A percentile compares a stretch with the other conserved stretches of the same genome.
Conservation (phyloP, 2,329 filamentous ascomycete species). For the Cordyceps javanica region DNA sequence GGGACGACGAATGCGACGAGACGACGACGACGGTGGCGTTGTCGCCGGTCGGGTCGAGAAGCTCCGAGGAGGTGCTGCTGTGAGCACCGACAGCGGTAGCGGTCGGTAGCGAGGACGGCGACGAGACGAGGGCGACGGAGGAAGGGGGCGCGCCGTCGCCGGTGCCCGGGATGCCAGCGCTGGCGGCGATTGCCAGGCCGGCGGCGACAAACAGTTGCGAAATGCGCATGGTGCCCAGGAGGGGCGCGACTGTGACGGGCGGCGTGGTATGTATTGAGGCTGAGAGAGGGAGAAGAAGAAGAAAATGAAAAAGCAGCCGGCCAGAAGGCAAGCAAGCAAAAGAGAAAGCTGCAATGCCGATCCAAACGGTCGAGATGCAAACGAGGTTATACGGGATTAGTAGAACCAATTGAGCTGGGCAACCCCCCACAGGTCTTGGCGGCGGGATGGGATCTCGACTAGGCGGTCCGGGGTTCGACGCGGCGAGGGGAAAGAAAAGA, state of each 20-base stretch:
- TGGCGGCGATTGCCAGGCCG: constrained; percentile 14
- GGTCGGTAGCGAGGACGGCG: neutral
- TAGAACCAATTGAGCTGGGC: neutral
- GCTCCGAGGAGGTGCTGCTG: neutral
- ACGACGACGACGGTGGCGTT: constrained; percentile 10
- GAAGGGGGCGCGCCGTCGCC: neutral
- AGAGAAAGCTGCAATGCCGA: neutral
- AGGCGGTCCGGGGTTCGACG: neutral
- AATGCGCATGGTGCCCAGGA: constrained; percentile 17
- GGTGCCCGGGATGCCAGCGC: neutral
- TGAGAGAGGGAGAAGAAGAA: neutral
- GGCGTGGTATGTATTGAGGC: neutral
- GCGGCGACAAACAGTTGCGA: constrained; percentile 15
- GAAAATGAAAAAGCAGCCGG: neutral
- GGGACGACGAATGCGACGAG: constrained; percentile 9
- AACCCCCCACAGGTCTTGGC: constrained; percentile 11
- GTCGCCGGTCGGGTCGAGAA: neutral
- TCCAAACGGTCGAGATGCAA: neutral
- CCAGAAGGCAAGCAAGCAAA: neutral
- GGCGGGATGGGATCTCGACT: neutral
- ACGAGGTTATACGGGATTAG: too few relatives aligned
- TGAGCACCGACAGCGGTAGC: neutral
- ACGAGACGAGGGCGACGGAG: neutral
- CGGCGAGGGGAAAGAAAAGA: neutral
- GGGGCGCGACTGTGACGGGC: neutral